Conservation (phyloP, 208 protist genomes). For the Herpetomonas muscarum region DNA sequence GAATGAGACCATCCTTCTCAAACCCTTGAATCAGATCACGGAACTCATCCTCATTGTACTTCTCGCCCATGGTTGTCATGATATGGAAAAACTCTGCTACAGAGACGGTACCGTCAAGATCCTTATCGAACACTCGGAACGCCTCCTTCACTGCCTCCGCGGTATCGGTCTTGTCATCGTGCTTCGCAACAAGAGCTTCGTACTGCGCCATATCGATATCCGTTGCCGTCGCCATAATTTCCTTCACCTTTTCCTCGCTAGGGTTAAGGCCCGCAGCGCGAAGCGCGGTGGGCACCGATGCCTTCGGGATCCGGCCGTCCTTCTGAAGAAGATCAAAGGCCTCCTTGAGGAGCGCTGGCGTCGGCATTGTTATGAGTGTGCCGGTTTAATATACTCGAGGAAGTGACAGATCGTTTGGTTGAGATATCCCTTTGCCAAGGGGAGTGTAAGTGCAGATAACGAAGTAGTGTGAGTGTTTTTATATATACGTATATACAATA, state of each 20-base stretch:
- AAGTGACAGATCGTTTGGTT: too few relatives aligned
- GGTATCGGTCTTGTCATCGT: slow-evolving; percentile 89
- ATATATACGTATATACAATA: too few relatives aligned
- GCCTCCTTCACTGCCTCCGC: slow-evolving; percentile 94
- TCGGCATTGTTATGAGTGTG: slow-evolving; percentile 38
- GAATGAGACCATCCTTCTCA: slow-evolving; percentile 85
- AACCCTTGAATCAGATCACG: slow-evolving; percentile 90
- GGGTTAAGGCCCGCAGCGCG: slow-evolving; percentile 87
- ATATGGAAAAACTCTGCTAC: slow-evolving; percentile 95
- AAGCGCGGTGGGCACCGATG: slow-evolving; percentile 81
- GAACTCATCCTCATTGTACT: slow-evolving; percentile 94
- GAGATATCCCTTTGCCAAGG: too few relatives aligned
- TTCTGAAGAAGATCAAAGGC: slow-evolving; percentile 89
- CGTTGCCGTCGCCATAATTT: slow-evolving; percentile 73
- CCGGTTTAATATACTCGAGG: too few relatives aligned
- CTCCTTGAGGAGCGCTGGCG: slow-evolving; percentile 75
- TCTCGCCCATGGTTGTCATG: slow-evolving; percentile 97
- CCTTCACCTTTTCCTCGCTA: slow-evolving; percentile 89
- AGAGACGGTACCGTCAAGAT: slow-evolving; percentile 93
- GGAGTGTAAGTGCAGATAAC: not conserved
- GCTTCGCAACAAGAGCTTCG: slow-evolving; percentile 75
- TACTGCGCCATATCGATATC: slow-evolving; percentile 85
- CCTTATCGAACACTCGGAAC: slow-evolving; percentile 96
- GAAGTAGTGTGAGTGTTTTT: too few relatives aligned
- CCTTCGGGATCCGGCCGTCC: slow-evolving; percentile 84